Base-by-base conservation (phyloP, 2,329 filamentous ascomycete species). In the Colletotrichum cordylinicola region DNA sequence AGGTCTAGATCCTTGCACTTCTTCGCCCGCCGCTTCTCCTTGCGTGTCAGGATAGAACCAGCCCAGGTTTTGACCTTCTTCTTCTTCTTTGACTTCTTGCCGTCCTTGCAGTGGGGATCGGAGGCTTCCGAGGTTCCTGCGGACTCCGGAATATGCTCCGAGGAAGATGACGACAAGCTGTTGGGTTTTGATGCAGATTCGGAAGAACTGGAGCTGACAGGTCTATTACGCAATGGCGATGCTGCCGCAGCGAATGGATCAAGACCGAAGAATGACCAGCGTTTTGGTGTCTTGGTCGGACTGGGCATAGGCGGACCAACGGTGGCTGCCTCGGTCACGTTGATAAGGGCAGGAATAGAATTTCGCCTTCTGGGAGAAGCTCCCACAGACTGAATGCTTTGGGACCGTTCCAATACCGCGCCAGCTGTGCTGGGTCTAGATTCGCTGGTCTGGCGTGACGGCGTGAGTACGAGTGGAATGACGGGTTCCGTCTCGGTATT, bases 41-140 rank as follows among this genome's bases (percentile, higher is more conserved):
- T 94, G 6, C 90, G 88, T 18, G 91, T 91, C 9, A 95, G 86
- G 72, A 94, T 93, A 3, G 92, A 91, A 37, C 92, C 93, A 21
- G 92, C 91, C 92, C 93, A 94, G 6, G 90, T 90, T 81, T 94
- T 95, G 74, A 96, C 94, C 82, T 94, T 94, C 85, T 95, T 96
- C 81, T 93, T 90, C 77, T 91, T 90, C 85, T 88, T 91, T 67
- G 84, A 81, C 62, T 84, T 84, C 78, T 85, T 86, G 39, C 77
- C 77, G 2, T 70, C 69, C 24, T 79, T 78, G 71, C 83, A 83
- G 74, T 83, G 83, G 16, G 69, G 43, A 84, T 87, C 29, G 62
- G 78, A 15, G 68, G 76, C 35, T 8, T 79, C 80, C 3, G 77
- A 64, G 1, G 21, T 37, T 18, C 27, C 64, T 55, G 73, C 78